These are phyloP conservation scores for Tagetes patula DNA, from an alignment of 129 eudicot species.

Conservation along the genomic window DNA sequence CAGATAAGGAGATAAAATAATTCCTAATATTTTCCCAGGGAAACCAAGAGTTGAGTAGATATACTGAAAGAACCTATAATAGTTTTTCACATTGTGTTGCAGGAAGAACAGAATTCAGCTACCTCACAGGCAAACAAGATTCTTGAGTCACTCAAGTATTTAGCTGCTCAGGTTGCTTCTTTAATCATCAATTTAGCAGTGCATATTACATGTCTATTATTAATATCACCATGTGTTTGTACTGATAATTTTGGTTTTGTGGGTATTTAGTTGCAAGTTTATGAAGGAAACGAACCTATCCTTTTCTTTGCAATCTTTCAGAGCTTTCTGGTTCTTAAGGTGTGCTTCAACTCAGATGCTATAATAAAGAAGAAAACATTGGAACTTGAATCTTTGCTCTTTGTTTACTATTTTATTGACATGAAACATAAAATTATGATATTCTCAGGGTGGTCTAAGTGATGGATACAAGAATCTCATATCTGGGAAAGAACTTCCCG, in stretches of 20 bases:
- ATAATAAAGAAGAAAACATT: neutral
- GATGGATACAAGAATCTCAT: slow-evolving; percentile 73
- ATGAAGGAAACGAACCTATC: slow-evolving; percentile 83
- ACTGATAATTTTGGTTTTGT: slow-evolving; percentile 29
- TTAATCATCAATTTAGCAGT: slow-evolving; percentile 22
- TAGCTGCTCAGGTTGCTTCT: slow-evolving; percentile 75
- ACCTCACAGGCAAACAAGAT: slow-evolving; percentile 84
- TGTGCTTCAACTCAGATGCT: slow-evolving; percentile 36
- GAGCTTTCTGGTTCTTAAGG: slow-evolving; percentile 86
- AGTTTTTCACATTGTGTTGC: slow-evolving; percentile 18
- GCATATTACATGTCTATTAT: neutral
- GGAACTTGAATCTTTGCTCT: neutral
- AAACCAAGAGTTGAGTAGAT: neutral
- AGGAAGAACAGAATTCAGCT: slow-evolving; percentile 81
- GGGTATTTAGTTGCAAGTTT: slow-evolving; percentile 65
- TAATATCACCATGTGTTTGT: slow-evolving; percentile 19
- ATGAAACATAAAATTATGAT: slow-evolving; percentile 10
- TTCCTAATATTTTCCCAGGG: neutral
- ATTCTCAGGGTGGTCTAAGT: slow-evolving; percentile 82
- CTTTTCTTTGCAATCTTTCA: slow-evolving; percentile 87
- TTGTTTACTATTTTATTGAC: slow-evolving; percentile 1
- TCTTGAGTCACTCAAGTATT: slow-evolving; percentile 82
- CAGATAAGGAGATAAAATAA: slow-evolving; percentile 14
- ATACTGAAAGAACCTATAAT: slow-evolving; percentile 1
- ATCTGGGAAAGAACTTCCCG: slow-evolving; percentile 67